Conservation (phyloP, 805 yeast genomes). For the Myxozyma lipomycoides region DNA sequence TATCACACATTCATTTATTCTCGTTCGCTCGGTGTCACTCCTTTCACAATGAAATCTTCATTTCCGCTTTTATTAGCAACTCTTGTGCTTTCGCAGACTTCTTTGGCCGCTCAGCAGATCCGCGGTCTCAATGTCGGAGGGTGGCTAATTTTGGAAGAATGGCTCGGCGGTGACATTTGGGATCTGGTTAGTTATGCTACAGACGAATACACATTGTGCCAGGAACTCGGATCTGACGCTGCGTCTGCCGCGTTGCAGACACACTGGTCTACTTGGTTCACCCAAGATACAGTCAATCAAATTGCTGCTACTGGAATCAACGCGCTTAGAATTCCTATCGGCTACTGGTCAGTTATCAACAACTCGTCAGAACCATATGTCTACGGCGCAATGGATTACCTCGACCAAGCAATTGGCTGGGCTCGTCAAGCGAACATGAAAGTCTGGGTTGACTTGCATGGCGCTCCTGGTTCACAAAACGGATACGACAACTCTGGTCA, state of each 20-base stretch:
- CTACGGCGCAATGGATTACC: conserved; percentile 67
- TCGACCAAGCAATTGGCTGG: conserved; percentile 79
- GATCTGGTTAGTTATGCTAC: conserved; percentile 70
- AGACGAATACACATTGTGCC: conserved; percentile 73
- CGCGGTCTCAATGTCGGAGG: conserved; percentile 71
- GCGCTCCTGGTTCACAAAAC: conserved; percentile 95
- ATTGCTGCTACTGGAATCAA: conserved; percentile 66
- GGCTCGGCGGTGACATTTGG: conserved; percentile 52
- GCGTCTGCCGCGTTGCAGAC: conserved; percentile 50
- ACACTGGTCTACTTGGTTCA: conserved; percentile 78
- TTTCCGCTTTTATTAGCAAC: neutral
- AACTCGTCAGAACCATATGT: conserved; percentile 74
- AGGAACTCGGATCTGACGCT: conserved; percentile 55
- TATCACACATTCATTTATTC: too few relatives aligned
- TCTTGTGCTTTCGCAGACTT: neutral
- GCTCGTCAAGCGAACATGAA: conserved; percentile 55
- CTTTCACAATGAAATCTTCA: neutral
- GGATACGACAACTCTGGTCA: conserved; percentile 93
- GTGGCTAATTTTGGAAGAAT: conserved; percentile 73
- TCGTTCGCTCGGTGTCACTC: too few relatives aligned
- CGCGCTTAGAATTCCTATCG: conserved; percentile 85
- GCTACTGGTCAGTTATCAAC: conserved; percentile 81
- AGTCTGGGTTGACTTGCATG: conserved; percentile 91
- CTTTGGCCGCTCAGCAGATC: conserved; percentile 4
- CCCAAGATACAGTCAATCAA: conserved; percentile 60